Conservation (phyloP, 805 yeast genomes). For the Wickerhamomyces silvicola region DNA sequence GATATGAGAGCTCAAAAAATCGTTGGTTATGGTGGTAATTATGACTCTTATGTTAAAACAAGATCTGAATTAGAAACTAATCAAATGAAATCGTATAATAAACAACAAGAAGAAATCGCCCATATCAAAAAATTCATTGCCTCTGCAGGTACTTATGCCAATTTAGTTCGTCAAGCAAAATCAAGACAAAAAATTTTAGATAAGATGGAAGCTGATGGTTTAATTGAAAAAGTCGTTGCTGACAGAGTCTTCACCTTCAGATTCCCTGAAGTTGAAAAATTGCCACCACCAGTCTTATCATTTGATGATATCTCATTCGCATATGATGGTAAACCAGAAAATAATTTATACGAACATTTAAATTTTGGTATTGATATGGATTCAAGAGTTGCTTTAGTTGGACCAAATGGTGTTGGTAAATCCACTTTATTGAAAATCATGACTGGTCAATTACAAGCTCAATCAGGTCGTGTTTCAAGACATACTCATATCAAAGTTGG, state of each 20-base stretch:
- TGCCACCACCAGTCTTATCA: slow-evolving; percentile 97
- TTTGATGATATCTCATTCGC: slow-evolving; percentile 93
- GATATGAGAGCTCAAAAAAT: slow-evolving; percentile 88
- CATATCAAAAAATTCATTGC: slow-evolving; percentile 99
- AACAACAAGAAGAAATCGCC: slow-evolving; percentile 97
- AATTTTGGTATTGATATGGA: slow-evolving; percentile 99
- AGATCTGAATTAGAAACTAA: slow-evolving; percentile 90
- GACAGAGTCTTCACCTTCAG: slow-evolving; percentile 92
- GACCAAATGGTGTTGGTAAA: slow-evolving; percentile 99
- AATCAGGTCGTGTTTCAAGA: slow-evolving; percentile 91
- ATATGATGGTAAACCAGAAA: slow-evolving; percentile 75
- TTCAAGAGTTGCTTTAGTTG: slow-evolving; percentile 94
- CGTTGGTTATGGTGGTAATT: slow-evolving; percentile 90
- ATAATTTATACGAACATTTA: slow-evolving; percentile 82
- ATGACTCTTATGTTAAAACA: slow-evolving; percentile 94
- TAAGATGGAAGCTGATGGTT: slow-evolving; percentile 99
- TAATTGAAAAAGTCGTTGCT: slow-evolving; percentile 84
- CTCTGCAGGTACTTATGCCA: slow-evolving; percentile 99
- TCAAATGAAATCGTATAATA: slow-evolving; percentile 94
- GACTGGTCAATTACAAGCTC: slow-evolving; percentile 91
- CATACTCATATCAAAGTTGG: slow-evolving; percentile 98
- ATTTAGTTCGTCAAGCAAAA: slow-evolving; percentile 96
- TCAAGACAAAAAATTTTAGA: slow-evolving; percentile 98
- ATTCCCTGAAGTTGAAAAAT: slow-evolving; percentile 92
- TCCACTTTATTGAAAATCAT: slow-evolving; percentile 91